Evolutionary conservation across 1,284 basidiomycete genomes (phyloP), one percentile per base, ranked within the genome.

Genomic region (Tylopilus sp.): DNA sequence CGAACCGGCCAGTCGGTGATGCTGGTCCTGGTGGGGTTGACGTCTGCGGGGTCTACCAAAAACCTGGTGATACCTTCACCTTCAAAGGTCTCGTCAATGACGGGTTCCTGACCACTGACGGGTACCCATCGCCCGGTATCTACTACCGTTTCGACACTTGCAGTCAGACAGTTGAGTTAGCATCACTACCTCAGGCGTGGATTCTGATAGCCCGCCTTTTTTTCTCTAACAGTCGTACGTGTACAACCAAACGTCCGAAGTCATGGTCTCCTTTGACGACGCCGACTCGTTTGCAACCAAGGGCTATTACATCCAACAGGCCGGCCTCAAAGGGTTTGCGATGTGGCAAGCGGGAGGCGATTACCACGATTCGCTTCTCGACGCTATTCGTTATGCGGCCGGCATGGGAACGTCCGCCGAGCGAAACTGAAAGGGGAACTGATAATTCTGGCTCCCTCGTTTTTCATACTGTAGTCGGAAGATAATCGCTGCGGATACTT

Each of bases 261-360:
- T 73, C 29, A 68, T 71, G 67, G 59, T 72, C n/a, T 65, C 68
- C 0, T 73, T 64, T 45, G 68, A 72, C 50, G 62, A 72, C 48
- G 63, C 71, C 12, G 48, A 55, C 58, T 76, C 81, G 0, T 82
- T 82, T 57, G 61, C 72, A 36, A 77, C 74, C 41, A 85, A 85
- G 65, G 82, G 80, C 7, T 57, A 59, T 2, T 82, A 73, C 64
- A 78, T 83, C 59, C 69, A 69, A 52, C 53, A 65, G 8, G 61
- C 58, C 12, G 71, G 73, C 12, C 62, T 82, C 15, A 70, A 70
- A 53, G 81, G 81, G 2, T 82, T 81, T 59, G 67, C 77, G 2
- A 74, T 80, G 66, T 83, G 79, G 78, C 76, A 82, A 58, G 72
- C 76, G 35, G 79, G 74, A 35, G 78, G 79, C 14, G 81, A 82